phyloP scores from a whole-genome alignment of 1,284 basidiomycete genomes.

The Takashimella koratensis region DNA sequence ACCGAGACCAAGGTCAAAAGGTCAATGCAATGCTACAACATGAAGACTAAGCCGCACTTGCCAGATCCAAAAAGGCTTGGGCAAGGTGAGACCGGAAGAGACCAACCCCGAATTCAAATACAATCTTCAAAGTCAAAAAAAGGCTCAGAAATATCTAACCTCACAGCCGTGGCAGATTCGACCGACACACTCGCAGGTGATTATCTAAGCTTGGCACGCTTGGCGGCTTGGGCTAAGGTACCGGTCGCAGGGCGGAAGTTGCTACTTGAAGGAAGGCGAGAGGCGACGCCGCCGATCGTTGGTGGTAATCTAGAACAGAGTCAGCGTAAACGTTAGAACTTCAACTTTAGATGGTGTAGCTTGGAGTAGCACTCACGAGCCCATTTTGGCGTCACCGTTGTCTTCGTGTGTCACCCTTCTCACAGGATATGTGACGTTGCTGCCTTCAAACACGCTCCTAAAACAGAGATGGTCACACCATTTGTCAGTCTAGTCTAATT shows the following conservation, averaged over 20 bases:
- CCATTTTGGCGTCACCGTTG: constrained; percentile 51
- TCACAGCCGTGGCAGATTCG: too few relatives aligned
- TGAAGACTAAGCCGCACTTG: too few relatives aligned
- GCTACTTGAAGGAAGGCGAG: constrained; percentile 36
- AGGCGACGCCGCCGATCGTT: constrained; percentile 28
- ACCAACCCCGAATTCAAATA: too few relatives aligned
- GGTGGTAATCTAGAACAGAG: constrained; percentile 35
- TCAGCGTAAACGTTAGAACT: constrained; percentile 3
- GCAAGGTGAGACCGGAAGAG: too few relatives aligned
- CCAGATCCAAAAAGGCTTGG: too few relatives aligned
- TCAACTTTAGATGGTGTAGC: too few relatives aligned
- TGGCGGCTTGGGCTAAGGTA: constrained; percentile 14
- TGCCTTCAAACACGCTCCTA: constrained; percentile 46
- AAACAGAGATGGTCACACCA: constrained; percentile 9
- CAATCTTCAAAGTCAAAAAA: too few relatives aligned
- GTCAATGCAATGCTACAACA: too few relatives aligned
- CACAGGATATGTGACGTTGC: constrained; percentile 50
- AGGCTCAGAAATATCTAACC: too few relatives aligned
- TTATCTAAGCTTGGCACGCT: constrained; percentile 33
- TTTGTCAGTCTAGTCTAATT: not conserved
- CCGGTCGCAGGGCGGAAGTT: constrained; percentile 42
- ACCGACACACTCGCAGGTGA: too few relatives aligned
- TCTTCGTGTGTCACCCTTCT: constrained; percentile 55
- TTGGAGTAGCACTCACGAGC: constrained; percentile 46
- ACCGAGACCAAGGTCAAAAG: too few relatives aligned